Conservation (phyloP, 768 basidiomycete genomes). For the Kwoniella sp. region DNA sequence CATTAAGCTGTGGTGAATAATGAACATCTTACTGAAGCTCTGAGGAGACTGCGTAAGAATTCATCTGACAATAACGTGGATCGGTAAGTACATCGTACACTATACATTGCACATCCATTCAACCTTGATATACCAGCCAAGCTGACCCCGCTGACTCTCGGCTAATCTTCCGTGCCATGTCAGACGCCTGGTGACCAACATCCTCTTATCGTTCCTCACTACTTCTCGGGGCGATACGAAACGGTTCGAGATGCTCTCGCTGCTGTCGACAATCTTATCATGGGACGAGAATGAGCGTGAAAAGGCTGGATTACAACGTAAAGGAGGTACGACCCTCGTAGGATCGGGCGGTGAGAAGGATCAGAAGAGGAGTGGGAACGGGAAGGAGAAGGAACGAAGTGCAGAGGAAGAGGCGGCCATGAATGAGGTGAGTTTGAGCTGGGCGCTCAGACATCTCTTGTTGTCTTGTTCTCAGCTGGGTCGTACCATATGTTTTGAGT, state of each 20-base stretch:
- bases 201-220: constrained; percentile 82
- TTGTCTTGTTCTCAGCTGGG: no score
- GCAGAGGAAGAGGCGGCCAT: constrained; percentile 63
- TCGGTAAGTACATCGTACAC: constrained; percentile 49
- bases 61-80: constrained; percentile 87
- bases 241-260: constrained; percentile 91
- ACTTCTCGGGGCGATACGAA: constrained; percentile 91
- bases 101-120: neutral
- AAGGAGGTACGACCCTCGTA: constrained; percentile 41
- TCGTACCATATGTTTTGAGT: no score
- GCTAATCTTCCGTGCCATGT: no score
- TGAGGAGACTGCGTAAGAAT: constrained; percentile 86
- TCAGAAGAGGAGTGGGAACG: constrained; percentile 47
- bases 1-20: constrained; percentile 86
- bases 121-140: no score
- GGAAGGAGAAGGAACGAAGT: constrained; percentile 61
- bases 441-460: no score
- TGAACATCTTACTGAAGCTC: constrained; percentile 94
- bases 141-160: no score
- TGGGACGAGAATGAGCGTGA: constrained; percentile 92
- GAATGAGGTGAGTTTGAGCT: constrained; percentile 55
- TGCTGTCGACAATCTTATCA: constrained; percentile 83
- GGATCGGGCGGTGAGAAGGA: constrained; percentile 53
- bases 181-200: constrained; percentile 87
- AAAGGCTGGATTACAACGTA: constrained; percentile 79